These are phyloP conservation scores for Auricularia heimuer DNA, from an alignment of 768 basidiomycete species.

Conservation along the genomic window DNA sequence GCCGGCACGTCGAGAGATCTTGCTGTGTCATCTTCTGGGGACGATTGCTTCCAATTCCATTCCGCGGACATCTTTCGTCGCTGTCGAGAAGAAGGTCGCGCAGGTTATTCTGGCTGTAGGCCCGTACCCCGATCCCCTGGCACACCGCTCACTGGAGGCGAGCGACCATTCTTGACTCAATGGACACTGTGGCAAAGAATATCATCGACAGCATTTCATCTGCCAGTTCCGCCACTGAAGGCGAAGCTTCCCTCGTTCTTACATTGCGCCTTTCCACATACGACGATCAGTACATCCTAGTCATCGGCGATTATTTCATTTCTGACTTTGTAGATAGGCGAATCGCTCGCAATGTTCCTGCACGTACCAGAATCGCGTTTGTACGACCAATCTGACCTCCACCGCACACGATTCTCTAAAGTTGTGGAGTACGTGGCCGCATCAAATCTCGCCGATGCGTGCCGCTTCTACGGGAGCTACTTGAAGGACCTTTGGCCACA, in stretches of 20 bases:
- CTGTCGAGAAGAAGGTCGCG: not conserved
- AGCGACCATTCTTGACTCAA: not conserved
- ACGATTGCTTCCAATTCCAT: not conserved
- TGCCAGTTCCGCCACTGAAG: not conserved
- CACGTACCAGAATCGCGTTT: not conserved
- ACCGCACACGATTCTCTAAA: not conserved
- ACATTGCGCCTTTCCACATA: not conserved
- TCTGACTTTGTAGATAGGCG: conserved; percentile 1
- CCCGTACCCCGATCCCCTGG: not conserved
- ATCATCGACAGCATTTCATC: not conserved
- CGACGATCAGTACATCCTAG: not conserved
- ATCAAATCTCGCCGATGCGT: not conserved
- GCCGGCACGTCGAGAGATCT: not conserved
- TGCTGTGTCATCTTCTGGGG: not conserved
- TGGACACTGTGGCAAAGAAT: not conserved
- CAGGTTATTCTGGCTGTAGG: not conserved
- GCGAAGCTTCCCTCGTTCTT: not conserved
- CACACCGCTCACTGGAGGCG: not conserved
- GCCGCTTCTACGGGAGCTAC: not conserved
- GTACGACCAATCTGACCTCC: no score
- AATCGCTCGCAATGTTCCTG: not conserved
- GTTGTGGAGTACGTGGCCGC: not conserved
- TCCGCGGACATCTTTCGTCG: not conserved
- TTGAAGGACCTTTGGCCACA: not conserved
- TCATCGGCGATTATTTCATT: not conserved